phyloP scores from a whole-genome alignment of 257 asterid species.

The Anisodus tanguticus region DNA sequence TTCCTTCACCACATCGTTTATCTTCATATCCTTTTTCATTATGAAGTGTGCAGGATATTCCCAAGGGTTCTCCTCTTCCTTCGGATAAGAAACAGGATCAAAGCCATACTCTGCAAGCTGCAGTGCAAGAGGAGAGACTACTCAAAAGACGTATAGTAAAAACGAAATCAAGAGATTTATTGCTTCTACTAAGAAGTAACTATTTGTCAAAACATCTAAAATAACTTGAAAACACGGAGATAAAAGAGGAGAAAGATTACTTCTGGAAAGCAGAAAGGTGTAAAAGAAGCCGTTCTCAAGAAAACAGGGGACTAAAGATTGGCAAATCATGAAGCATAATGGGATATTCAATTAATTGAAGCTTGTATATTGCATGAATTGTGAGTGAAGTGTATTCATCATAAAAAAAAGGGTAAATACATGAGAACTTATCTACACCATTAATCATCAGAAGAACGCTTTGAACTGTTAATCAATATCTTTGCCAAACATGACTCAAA shows the following conservation, averaged over 20 bases:
- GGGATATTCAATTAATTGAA: constrained; percentile 14
- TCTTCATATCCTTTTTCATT: constrained; percentile 21
- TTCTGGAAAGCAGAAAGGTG: neutral
- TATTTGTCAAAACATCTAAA: neutral
- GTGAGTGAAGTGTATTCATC: neutral
- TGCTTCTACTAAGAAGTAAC: neutral
- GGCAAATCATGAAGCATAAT: neutral
- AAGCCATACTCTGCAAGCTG: constrained; percentile 27
- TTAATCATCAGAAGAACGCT: neutral
- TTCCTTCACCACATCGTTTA: constrained; percentile 41
- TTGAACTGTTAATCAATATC: neutral
- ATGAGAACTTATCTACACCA: neutral
- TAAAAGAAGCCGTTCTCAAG: neutral
- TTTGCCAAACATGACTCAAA: neutral
- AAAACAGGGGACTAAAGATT: neutral
- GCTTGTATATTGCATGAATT: constrained; percentile 19
- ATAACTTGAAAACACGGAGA: neutral
- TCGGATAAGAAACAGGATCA: neutral
- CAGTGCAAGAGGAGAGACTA: neutral
- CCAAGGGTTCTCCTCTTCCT: neutral
- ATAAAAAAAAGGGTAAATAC: neutral
- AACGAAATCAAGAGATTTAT: neutral
- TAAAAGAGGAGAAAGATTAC: neutral
- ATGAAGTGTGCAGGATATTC: neutral
- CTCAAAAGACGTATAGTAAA: neutral